phyloP scores from a whole-genome alignment of 2,329 filamentous ascomycete species.

The Capronia coronata region DNA sequence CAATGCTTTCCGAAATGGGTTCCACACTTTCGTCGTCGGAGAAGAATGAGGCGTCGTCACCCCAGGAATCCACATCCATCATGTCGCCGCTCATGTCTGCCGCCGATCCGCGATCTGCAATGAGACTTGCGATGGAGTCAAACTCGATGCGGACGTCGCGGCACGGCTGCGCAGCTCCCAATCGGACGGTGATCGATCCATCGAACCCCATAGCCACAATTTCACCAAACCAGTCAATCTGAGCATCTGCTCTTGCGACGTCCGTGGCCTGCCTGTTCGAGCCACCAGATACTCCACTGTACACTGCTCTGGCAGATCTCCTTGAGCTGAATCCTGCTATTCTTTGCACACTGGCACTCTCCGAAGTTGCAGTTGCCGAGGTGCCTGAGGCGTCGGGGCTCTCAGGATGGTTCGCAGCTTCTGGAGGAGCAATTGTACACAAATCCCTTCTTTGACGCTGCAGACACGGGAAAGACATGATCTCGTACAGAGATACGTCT shows the following conservation, averaged over 20 bases:
- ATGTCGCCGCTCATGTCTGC: constrained; percentile 33
- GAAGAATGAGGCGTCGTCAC: constrained; percentile 29
- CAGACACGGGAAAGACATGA: constrained; percentile 46
- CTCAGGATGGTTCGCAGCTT: not conserved
- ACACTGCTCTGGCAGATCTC: not conserved
- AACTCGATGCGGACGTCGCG: constrained; percentile 45
- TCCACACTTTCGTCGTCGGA: constrained; percentile 25
- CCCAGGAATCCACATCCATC: constrained; percentile 33
- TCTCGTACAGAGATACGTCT: constrained; percentile 55
- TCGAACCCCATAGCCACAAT: constrained; percentile 50
- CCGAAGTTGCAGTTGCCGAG: too few relatives aligned
- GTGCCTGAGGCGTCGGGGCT: too few relatives aligned
- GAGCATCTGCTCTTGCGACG: not conserved
- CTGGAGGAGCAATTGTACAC: constrained; percentile 35
- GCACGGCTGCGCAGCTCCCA: constrained; percentile 46
- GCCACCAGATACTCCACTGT: not conserved
- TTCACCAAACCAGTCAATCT: constrained; percentile 50
- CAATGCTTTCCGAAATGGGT: constrained; percentile 34
- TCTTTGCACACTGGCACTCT: too few relatives aligned
- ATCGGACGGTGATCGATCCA: constrained; percentile 49
- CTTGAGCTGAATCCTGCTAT: not conserved
- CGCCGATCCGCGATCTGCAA: constrained; percentile 31
- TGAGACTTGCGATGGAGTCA: constrained; percentile 45
- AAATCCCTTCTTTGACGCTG: constrained; percentile 48
- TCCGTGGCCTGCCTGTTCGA: too few relatives aligned